Conservation (phyloP, 1,139 yeast genomes). For the Taphrina populina region DNA sequence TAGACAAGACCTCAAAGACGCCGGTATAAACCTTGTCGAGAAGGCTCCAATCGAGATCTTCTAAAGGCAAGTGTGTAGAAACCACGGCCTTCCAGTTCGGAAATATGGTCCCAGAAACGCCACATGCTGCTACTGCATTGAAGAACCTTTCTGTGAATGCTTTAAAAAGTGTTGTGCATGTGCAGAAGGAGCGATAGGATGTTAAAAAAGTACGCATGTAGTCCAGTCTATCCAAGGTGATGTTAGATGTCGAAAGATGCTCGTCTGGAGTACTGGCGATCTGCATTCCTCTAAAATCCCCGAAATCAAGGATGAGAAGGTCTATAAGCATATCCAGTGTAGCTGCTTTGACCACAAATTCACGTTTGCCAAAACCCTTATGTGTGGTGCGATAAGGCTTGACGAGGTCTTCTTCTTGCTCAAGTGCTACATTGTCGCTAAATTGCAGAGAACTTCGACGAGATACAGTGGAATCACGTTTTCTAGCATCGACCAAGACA, state of each 20-base stretch:
- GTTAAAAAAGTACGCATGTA: slow-evolving; percentile 5
- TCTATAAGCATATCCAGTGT: slow-evolving; percentile 61
- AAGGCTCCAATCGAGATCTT: slow-evolving; percentile 55
- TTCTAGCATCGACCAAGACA: slow-evolving; percentile 19
- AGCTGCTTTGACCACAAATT: slow-evolving; percentile 54
- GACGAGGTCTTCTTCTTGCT: slow-evolving; percentile 20
- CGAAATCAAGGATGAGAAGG: slow-evolving; percentile 60
- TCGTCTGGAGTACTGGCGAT: slow-evolving; percentile 36
- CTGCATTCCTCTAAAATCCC: slow-evolving; percentile 56
- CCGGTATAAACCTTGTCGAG: slow-evolving; percentile 76
- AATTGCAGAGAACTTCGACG: slow-evolving; percentile 14
- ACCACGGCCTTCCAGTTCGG: slow-evolving; percentile 1
- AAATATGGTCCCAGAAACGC: background rate
- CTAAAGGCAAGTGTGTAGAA: slow-evolving; percentile 36
- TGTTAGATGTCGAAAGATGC: background rate
- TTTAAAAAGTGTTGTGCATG: background rate
- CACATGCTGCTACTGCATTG: background rate
- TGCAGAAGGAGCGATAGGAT: slow-evolving; percentile 24
- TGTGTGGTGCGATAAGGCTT: background rate
- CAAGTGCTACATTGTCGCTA: background rate
- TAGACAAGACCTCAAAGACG: slow-evolving; percentile 70
- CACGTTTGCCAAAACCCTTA: background rate
- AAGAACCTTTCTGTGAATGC: background rate
- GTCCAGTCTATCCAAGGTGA: slow-evolving; percentile 20
- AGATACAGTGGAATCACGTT: slow-evolving; percentile 22